phyloP scores from a whole-genome alignment of 495 filamentous ascomycete genomes.

The Aspergillus heteromorphus region DNA sequence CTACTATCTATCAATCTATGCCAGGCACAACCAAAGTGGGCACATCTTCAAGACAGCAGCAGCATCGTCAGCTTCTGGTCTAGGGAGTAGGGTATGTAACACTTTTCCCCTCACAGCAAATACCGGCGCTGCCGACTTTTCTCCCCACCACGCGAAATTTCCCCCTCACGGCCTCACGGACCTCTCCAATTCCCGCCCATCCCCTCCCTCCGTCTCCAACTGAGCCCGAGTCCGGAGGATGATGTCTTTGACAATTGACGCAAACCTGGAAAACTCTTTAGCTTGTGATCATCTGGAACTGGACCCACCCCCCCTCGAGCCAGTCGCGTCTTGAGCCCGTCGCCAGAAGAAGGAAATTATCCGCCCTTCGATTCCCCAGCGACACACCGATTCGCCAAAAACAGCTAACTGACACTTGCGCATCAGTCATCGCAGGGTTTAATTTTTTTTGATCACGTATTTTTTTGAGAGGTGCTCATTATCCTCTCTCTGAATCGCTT shows the following conservation, averaged over 20 bases:
- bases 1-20: too few relatives aligned
- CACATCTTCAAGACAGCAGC: too few relatives aligned
- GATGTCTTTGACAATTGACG: background rate
- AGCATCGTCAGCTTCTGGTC: background rate
- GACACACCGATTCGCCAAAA: conserved; percentile 44
- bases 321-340: conserved; percentile 1
- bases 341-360: conserved; percentile 10
- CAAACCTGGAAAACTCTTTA: background rate
- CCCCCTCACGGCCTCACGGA: background rate
- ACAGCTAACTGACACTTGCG: conserved; percentile 22
- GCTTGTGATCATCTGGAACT: background rate
- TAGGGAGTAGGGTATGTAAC: too few relatives aligned
- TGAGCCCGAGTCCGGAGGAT: background rate
- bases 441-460: background rate
- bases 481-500: conserved; percentile 9
- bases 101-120: background rate
- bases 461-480: conserved; percentile 2
- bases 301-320: background rate
- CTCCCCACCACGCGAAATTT: conserved; percentile 24
- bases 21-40: too few relatives aligned
- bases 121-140: conserved; percentile 15
- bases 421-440: conserved; percentile 3
- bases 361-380: conserved; percentile 3
- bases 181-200: conserved; percentile 2
- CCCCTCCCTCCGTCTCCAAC: background rate